A percentile compares a stretch with the other conserved stretches of the same genome.
These are phyloP conservation scores for Pelagomonas calceolata DNA, from an alignment of 108 stramenopile genomes.

Conservation along the genomic window DNA sequence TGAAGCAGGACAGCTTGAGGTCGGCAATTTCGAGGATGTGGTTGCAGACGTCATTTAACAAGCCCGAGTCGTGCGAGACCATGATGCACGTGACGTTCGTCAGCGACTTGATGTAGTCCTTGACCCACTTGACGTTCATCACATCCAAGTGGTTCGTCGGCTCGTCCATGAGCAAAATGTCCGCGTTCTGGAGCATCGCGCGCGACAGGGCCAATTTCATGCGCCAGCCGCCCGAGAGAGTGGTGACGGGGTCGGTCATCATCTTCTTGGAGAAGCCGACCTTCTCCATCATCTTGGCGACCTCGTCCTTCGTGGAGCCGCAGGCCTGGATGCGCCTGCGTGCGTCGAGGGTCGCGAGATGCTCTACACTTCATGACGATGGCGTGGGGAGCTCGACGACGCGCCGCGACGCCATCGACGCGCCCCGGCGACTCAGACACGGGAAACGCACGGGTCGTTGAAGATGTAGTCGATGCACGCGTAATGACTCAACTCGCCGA, in stretches of 20 bases:
- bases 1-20: slow-evolving; percentile 89
- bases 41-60: slow-evolving; percentile 97
- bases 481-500: slow-evolving; percentile 91
- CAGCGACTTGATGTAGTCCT: slow-evolving; percentile 91
- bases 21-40: slow-evolving; percentile 93
- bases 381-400: too few relatives aligned
- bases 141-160: slow-evolving; percentile 99
- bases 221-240: slow-evolving; percentile 94
- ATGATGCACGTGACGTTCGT: slow-evolving; percentile 90
- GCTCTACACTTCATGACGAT: too few relatives aligned
- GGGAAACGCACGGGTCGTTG: slow-evolving; percentile 65
- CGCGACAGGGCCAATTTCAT: slow-evolving; percentile 98
- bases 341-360: too few relatives aligned
- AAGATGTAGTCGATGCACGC: slow-evolving; percentile 91
- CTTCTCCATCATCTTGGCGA: slow-evolving; percentile 73
- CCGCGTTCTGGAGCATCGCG: slow-evolving; percentile 97
- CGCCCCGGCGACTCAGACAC: too few relatives aligned
- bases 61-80: slow-evolving; percentile 95
- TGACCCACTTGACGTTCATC: slow-evolving; percentile 99
- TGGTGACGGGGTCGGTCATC: slow-evolving; percentile 91
- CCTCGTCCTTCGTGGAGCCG: slow-evolving; percentile 39
- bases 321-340: not conserved
- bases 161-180: slow-evolving; percentile 96
- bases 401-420: too few relatives aligned
- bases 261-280: slow-evolving; percentile 63